Evolutionary conservation across 345 rosid genomes (phyloP).

Genomic region (Arabidopsis thaliana): TAIR10.1 NC_003071.7:10377001-10377500

Average conservation of each 20-base stretch:
- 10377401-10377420: slow-evolving; percentile 9
- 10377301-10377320: slow-evolving; percentile 9
- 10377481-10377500: neutral
- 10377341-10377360: neutral
- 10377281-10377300: slow-evolving; percentile 1
- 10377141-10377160: slow-evolving; percentile 9
- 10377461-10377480: neutral
- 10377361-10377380: neutral
- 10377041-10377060: slow-evolving; percentile 48
- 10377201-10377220: slow-evolving; percentile 39
- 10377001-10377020: slow-evolving; percentile 15
- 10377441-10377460: slow-evolving; percentile 3
- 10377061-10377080: slow-evolving; percentile 30
- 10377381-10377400: neutral
- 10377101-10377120: slow-evolving; percentile 42
- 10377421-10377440: neutral
- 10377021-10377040: slow-evolving; percentile 30
- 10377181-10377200: slow-evolving; percentile 18
- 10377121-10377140: slow-evolving; percentile 23
- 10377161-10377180: slow-evolving; percentile 31
- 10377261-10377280: neutral
- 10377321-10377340: slow-evolving; percentile 10
- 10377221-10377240: slow-evolving; percentile 6
- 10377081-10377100: slow-evolving; percentile 38
- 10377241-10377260: slow-evolving; percentile 18